A percentile compares a stretch with the other conserved stretches of the same genome.
Evolutionary conservation across 768 basidiomycete species (phyloP).

Genomic region (Mycena latifolia): DNA sequence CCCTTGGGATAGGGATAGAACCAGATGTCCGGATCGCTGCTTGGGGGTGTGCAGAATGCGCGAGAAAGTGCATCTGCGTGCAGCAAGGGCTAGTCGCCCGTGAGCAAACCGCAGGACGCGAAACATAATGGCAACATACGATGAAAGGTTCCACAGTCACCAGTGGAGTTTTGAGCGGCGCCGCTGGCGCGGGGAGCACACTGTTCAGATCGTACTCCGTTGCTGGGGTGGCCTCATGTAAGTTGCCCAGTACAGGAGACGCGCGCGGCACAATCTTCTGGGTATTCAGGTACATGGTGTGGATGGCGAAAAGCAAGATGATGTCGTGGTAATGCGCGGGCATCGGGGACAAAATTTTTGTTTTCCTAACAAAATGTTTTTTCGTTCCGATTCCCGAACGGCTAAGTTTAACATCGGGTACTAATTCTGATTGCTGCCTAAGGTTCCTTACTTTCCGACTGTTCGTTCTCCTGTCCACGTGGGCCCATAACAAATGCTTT

Average conservation of each 20-base stretch:
- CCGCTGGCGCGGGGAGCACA: constrained; percentile 26
- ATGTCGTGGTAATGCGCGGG: neutral
- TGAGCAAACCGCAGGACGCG: neutral
- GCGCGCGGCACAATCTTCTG: constrained; percentile 19
- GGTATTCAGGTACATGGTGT: constrained; percentile 24
- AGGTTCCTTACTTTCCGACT: neutral
- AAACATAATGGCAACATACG: constrained; percentile 13
- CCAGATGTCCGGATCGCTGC: constrained; percentile 25
- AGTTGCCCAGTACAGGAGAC: constrained; percentile 14
- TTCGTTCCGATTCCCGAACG: neutral
- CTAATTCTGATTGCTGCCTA: constrained; percentile 22
- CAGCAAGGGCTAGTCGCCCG: constrained; percentile 23
- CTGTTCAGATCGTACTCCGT: constrained; percentile 38
- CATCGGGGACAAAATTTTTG: constrained; percentile 4
- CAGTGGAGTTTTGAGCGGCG: constrained; percentile 29
- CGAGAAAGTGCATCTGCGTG: constrained; percentile 33
- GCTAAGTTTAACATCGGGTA: no score
- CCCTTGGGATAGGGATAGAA: constrained; percentile 40
- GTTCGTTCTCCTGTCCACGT: no score
- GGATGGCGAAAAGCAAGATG: neutral
- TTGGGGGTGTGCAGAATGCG: constrained; percentile 31
- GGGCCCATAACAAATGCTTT: constrained; percentile 33
- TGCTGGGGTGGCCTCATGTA: constrained; percentile 34
- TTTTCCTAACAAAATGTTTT: constrained; percentile 17
- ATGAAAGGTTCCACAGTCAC: constrained; percentile 36